These are phyloP conservation scores for Niebla homalea DNA, from an alignment of 495 filamentous ascomycete species.

Conservation along the genomic window DNA sequence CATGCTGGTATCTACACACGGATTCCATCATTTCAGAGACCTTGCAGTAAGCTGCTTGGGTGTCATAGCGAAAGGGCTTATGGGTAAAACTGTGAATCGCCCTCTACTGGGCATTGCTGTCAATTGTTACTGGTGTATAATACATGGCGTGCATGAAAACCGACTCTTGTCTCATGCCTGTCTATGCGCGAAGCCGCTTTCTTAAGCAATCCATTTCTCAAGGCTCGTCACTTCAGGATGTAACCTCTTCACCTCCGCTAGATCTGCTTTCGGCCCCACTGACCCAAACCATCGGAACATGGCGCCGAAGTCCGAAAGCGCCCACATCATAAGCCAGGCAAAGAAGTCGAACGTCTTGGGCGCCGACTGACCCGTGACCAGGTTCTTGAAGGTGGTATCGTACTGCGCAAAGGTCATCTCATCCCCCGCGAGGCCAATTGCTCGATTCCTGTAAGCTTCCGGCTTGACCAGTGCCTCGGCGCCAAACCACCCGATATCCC, in stretches of 20 bases:
- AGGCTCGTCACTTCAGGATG: constrained; percentile 44
- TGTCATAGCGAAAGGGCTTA: too few relatives aligned
- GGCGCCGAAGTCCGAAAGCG: constrained; percentile 36
- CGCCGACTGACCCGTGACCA: constrained; percentile 29
- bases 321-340: constrained; percentile 27
- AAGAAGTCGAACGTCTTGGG: constrained; percentile 36
- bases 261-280: constrained; percentile 46
- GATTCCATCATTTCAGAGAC: too few relatives aligned
- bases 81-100: too few relatives aligned
- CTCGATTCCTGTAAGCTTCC: constrained; percentile 29
- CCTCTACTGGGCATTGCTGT: too few relatives aligned
- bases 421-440: constrained; percentile 45
- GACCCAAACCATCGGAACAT: constrained; percentile 56
- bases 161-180: too few relatives aligned
- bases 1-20: too few relatives aligned
- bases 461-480: constrained; percentile 43
- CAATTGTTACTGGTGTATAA: too few relatives aligned
- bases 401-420: constrained; percentile 40
- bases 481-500: constrained; percentile 53
- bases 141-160: too few relatives aligned
- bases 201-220: constrained; percentile 45
- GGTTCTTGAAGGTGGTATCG: constrained; percentile 34
- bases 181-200: constrained; percentile 29
- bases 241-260: constrained; percentile 34
- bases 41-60: too few relatives aligned